A percentile compares a stretch with the other conserved stretches of the same genome.
Evolutionary conservation across 2,329 filamentous ascomycete genomes (phyloP).

Genomic region (Beauveria caledonica): DNA sequence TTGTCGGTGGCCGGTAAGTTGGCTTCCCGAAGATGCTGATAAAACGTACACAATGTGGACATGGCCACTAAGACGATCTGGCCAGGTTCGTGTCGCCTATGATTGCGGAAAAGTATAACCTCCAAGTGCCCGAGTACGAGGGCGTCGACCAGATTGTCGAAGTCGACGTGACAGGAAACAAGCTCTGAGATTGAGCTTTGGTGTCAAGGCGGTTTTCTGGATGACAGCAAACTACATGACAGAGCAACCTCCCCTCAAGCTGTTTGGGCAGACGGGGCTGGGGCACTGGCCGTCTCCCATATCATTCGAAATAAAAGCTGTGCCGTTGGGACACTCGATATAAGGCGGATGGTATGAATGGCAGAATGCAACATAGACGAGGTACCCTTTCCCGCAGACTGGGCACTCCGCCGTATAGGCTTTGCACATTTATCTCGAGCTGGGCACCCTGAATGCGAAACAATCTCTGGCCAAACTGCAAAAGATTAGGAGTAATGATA

Average conservation of each 20-base stretch:
- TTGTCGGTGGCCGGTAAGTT: slow-evolving; percentile 71
- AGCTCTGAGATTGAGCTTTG: neutral
- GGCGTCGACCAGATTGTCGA: slow-evolving; percentile 89
- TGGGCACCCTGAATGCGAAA: neutral
- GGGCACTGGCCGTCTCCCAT: slow-evolving; percentile 49
- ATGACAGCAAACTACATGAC: slow-evolving; percentile 37
- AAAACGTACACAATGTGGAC: neutral
- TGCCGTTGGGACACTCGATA: slow-evolving; percentile 38
- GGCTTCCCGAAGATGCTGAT: neutral
- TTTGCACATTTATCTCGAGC: slow-evolving; percentile 46
- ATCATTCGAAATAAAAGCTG: slow-evolving; percentile 28
- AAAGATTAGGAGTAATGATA: neutral
- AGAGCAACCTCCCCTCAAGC: slow-evolving; percentile 44
- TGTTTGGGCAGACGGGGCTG: slow-evolving; percentile 53
- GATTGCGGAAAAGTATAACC: slow-evolving; percentile 76
- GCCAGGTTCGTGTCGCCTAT: slow-evolving; percentile 66
- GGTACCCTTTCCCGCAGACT: slow-evolving; percentile 52
- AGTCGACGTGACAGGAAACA: slow-evolving; percentile 38
- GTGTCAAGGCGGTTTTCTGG: slow-evolving; percentile 15
- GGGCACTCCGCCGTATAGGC: slow-evolving; percentile 49
- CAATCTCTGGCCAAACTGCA: neutral
- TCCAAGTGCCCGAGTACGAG: slow-evolving; percentile 75
- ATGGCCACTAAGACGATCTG: slow-evolving; percentile 9
- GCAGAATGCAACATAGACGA: slow-evolving; percentile 52
- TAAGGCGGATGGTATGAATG: slow-evolving; percentile 41